Evolutionary conservation across 495 filamentous ascomycete genomes (phyloP).

Genomic region (Podospora anserina): DNA sequence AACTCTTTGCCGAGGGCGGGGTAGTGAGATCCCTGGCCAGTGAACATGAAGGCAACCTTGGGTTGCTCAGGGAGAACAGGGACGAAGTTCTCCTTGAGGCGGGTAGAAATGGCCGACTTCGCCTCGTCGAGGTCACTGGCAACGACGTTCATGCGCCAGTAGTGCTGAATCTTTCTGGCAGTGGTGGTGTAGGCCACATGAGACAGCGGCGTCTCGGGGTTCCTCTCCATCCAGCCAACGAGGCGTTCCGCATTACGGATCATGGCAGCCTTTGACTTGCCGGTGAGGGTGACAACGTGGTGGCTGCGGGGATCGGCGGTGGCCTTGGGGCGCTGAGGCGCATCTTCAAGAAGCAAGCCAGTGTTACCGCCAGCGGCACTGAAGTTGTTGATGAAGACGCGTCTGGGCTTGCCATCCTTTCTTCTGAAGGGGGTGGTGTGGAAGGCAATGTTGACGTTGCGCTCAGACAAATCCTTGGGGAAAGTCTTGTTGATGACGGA

Average conservation of each 20-base stretch:
- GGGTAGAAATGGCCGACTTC: conserved; percentile 39
- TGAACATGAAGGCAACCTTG: conserved; percentile 65
- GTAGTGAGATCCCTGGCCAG: conserved; percentile 67
- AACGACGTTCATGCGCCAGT: conserved; percentile 63
- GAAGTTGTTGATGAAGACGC: conserved; percentile 68
- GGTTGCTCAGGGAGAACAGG: conserved; percentile 48
- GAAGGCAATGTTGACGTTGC: conserved; percentile 66
- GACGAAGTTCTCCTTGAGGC: conserved; percentile 46
- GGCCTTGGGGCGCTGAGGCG: conserved; percentile 30
- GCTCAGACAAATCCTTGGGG: conserved; percentile 67
- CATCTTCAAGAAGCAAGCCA: conserved; percentile 60
- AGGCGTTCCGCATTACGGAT: conserved; percentile 51
- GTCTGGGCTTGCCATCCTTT: conserved; percentile 57
- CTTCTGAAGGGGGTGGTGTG: conserved; percentile 61
- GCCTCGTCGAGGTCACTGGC: conserved; percentile 50
- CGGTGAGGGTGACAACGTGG: conserved; percentile 57
- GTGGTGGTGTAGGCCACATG: conserved; percentile 77
- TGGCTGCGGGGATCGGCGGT: conserved; percentile 47
- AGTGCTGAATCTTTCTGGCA: conserved; percentile 78
- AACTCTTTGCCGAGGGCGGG: conserved; percentile 68
- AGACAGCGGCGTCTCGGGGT: conserved; percentile 50
- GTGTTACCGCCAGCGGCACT: conserved; percentile 68
- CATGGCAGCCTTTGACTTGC: conserved; percentile 56
- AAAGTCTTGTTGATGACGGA: conserved; percentile 72
- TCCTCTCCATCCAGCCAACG: conserved; percentile 51